Base-by-base conservation (phyloP, 1,284 basidiomycete species). In the Ustilago esculenta region DNA sequence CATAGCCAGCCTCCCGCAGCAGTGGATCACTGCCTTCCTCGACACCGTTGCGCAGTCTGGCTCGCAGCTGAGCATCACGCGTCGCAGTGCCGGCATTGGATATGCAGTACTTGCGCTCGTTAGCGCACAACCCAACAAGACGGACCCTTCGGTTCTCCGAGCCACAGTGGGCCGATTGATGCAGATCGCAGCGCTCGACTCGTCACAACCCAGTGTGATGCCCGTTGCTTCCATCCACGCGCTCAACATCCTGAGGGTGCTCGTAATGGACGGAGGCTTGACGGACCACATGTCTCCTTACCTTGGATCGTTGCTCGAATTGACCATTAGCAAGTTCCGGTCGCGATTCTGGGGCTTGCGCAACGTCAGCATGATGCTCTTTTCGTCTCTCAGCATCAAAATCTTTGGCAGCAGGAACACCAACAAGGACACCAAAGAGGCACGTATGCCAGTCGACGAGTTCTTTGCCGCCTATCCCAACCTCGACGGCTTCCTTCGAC, bases 341-440 rank as follows among this genome's bases (percentile, higher is more conserved):
- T 82, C 81, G 14, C 47, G 69, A 12, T 74, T 75, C 65, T 83
- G 82, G 82, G 75, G 78, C 43, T 60, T 81, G 27, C 80, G 82
- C 41, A 83, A 83, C 57, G 82, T 78, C 40, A 75, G 79, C 33
- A 79, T 82, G 76, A 81, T 83, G 77, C 75, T 82, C 23, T 83
- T 79, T 39, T 72, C 78, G 11, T 71, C 79, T 3, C 74, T 82
- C 24, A 59, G 73, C 50, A 79, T 70, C 30, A 76, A 81, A 20
- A 70, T 75, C n/a, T 80, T 83, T 33, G 49, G 60, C 24, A 65
- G 55, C 21, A 36, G 65, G 20, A 60, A 60, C 32, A 64, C 63
- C 25, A 76, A 74, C 60, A 60, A 57, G 35, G 71, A 75, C 50
- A 59, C 45, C 14, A 58, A 64, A 30, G 59, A 63, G 12, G 57